A percentile compares a stretch with the other conserved stretches of the same genome.
Conservation (phyloP, 1,284 basidiomycete genomes). For the Ganoderma leucocontextum region DNA sequence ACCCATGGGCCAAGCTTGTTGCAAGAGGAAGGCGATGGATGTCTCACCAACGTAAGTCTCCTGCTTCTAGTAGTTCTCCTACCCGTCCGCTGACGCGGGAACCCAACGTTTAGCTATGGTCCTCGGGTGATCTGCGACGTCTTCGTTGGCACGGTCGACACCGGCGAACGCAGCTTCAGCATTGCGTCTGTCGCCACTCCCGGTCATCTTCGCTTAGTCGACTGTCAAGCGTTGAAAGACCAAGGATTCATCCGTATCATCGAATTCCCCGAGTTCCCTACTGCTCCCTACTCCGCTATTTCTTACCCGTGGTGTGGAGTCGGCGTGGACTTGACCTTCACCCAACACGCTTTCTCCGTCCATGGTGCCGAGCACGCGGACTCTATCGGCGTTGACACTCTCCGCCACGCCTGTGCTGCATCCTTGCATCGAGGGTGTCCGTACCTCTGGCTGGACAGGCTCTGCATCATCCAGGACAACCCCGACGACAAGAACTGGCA, state of each 20-base stretch:
- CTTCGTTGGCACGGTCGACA: conserved; percentile 7
- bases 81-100: background rate
- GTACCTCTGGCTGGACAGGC: conserved; percentile 30
- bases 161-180: background rate
- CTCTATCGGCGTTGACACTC: conserved; percentile 20
- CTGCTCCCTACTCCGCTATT: conserved; percentile 18
- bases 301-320: conserved; percentile 30
- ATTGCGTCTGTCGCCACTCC: conserved; percentile 9
- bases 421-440: conserved; percentile 14
- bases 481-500: conserved; percentile 28
- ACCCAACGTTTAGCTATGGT: background rate
- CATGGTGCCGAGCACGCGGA: conserved; percentile 26
- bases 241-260: conserved; percentile 6
- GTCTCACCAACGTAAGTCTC: conserved; percentile 3
- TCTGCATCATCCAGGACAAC: conserved; percentile 27
- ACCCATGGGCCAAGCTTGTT: conserved; percentile 13
- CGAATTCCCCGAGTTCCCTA: conserved; percentile 17
- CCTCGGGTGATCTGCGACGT: conserved; percentile 10
- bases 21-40: conserved; percentile 13
- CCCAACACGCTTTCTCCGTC: conserved; percentile 12
- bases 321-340: background rate
- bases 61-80: background rate
- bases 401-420: conserved; percentile 24
- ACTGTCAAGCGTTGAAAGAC: conserved; percentile 9
- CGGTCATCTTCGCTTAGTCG: conserved; percentile 15